Evolutionary conservation across 2,329 filamentous ascomycete species (phyloP).

Genomic region (Aspergillus sp.): DNA sequence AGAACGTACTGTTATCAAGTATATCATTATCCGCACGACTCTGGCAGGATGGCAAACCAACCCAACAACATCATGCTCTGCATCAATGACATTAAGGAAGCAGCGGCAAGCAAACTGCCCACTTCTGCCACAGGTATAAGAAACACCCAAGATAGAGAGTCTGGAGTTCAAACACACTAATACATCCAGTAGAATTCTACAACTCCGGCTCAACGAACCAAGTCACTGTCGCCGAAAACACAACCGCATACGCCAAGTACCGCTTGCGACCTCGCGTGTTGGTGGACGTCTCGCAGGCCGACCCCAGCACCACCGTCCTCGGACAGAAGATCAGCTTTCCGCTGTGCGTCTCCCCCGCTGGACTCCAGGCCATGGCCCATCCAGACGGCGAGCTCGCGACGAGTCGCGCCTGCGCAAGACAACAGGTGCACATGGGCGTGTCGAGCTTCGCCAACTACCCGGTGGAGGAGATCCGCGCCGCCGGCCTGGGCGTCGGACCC

Average conservation of each 20-base stretch:
- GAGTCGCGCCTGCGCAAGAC: slow-evolving; percentile 45
- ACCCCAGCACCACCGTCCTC: slow-evolving; percentile 44
- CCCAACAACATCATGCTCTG: slow-evolving; percentile 9
- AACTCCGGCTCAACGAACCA: slow-evolving; percentile 52
- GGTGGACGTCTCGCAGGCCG: slow-evolving; percentile 42
- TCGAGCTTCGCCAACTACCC: slow-evolving; percentile 48
- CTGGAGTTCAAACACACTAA: background rate
- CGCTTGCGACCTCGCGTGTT: slow-evolving; percentile 48
- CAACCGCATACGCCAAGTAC: slow-evolving; percentile 51
- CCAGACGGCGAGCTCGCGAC: slow-evolving; percentile 53
- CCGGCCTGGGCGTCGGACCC: slow-evolving; percentile 20
- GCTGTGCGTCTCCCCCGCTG: slow-evolving; percentile 54
- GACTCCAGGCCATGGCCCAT: slow-evolving; percentile 54
- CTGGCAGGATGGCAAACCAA: background rate
- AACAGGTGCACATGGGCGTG: slow-evolving; percentile 48
- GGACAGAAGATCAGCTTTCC: slow-evolving; percentile 47
- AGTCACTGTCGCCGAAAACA: slow-evolving; percentile 49
- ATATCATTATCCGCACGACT: too few relatives aligned
- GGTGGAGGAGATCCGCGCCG: slow-evolving; percentile 46
- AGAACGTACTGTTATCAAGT: background rate
- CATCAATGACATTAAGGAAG: slow-evolving; percentile 10
- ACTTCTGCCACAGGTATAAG: slow-evolving; percentile 3
- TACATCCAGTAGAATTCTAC: slow-evolving; percentile 48
- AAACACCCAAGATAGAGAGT: background rate
- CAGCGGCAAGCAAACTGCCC: slow-evolving; percentile 5